Evolutionary conservation across 768 basidiomycete genomes (phyloP), one percentile per base, ranked within the genome.

Genomic region (Amanita thiersii): DNA sequence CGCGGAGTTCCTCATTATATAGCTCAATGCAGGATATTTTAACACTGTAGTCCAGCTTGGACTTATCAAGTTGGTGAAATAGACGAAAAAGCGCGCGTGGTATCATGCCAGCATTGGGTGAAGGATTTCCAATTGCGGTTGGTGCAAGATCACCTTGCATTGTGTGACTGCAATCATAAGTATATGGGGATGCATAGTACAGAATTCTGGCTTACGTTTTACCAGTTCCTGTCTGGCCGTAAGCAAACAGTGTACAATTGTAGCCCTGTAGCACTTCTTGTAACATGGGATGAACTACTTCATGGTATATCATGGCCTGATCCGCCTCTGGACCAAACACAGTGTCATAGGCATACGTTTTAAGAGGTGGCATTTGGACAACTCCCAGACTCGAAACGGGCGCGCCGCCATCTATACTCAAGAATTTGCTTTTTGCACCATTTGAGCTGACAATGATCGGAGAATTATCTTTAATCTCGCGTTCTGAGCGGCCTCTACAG

Each of bases 321-420:
- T 94, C 91, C 17, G 93, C 93, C 58, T 96, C 92, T 14, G 93
- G 91, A 2, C 96, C 94, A 65, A 96, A 97, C 5, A 96, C 96
- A 19, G 86, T 68, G 61, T 97, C 93, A 59, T 96, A 99, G 3
- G 87, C 82, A 60, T 97, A 99, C 2, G 88, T 94, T 39, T 85
- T 69, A 2, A 80, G 77, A 8, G 84, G 84, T 17, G 87, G 74
- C n/a, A 80, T 65, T 4, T 77, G 79, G 9, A 86, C 69, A 32
- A 88, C 52, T n/a, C 86, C 86, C 4, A 90, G 58, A 43, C 75
- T 81, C 2, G 83, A 80, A 2, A 73, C 58, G 0, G 85, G 81
- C 1, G 75, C 54, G 3, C 82, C 75, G 0, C 85, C 82, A 60
- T 94, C 86, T 53, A 96, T 81, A 7, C 81, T 83, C 31, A 94